These are phyloP conservation scores for Skeletonema marinoi DNA, from an alignment of 108 stramenopile genomes.

Conservation along the genomic window DNA sequence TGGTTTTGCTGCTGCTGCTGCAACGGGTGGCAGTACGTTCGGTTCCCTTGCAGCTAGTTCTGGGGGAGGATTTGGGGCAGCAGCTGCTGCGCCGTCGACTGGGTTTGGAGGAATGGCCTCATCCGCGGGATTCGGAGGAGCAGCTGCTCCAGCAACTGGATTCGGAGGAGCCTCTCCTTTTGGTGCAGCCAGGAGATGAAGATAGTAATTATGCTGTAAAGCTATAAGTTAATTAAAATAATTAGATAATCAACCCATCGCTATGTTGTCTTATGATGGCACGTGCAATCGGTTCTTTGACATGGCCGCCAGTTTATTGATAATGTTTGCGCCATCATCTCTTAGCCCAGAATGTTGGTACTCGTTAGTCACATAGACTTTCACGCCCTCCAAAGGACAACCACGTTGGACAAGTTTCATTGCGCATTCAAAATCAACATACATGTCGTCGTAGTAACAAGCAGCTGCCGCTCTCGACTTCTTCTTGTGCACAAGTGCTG, in stretches of 20 bases:
- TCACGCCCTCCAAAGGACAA: slow-evolving; percentile 69
- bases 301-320: slow-evolving; percentile 86
- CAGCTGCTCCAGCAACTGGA: slow-evolving; percentile 20
- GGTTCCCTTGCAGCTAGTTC: slow-evolving; percentile 25
- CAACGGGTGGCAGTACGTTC: slow-evolving; percentile 24
- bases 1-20: slow-evolving; percentile 40
- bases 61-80: background rate
- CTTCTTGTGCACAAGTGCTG: slow-evolving; percentile 29
- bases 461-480: slow-evolving; percentile 75
- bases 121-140: slow-evolving; percentile 2
- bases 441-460: slow-evolving; percentile 93
- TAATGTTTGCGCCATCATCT: slow-evolving; percentile 84
- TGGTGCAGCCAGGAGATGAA: background rate
- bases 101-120: slow-evolving; percentile 14
- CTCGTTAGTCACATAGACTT: slow-evolving; percentile 90
- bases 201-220: background rate
- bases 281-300: slow-evolving; percentile 69
- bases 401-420: slow-evolving; percentile 67
- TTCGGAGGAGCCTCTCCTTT: slow-evolving; percentile 7
- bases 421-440: slow-evolving; percentile 86
- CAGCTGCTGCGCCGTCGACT: background rate
- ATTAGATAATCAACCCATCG: background rate
- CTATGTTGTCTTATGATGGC: slow-evolving; percentile 25
- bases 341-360: slow-evolving; percentile 94
- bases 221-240: background rate